These are phyloP conservation scores for Microsporum canis DNA, from an alignment of 2,329 filamentous ascomycete species.

Conservation along the genomic window DNA sequence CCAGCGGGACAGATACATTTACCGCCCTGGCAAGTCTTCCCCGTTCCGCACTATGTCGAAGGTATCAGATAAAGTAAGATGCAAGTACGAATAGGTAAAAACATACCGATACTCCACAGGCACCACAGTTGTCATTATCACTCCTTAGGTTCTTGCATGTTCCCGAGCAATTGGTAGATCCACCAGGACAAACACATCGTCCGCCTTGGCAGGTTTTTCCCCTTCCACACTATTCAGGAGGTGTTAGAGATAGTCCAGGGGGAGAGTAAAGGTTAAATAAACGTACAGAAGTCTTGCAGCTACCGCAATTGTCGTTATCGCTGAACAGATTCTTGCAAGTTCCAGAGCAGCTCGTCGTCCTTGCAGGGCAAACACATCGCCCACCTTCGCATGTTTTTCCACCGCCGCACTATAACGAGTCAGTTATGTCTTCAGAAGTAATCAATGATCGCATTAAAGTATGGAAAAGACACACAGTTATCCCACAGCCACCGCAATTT, in stretches of 20 bases:
- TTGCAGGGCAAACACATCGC: background rate
- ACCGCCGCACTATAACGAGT: background rate
- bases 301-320: background rate
- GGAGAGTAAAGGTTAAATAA: background rate
- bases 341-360: background rate
- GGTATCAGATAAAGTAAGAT: background rate
- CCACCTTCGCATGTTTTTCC: background rate
- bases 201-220: background rate
- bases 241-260: background rate
- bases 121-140: background rate
- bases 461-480: background rate
- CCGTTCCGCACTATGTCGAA: background rate
- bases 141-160: background rate
- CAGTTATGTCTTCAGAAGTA: too few relatives aligned
- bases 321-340: background rate
- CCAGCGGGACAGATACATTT: background rate
- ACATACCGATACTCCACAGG: background rate
- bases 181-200: background rate
- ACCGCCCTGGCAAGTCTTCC: background rate
- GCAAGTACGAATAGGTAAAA: background rate
- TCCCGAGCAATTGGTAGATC: background rate
- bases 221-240: background rate
- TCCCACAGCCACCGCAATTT: background rate
- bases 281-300: background rate
- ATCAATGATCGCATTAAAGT: background rate